These are phyloP conservation scores for Aspergillus latus DNA, from an alignment of 2,329 filamentous ascomycete genomes.

Conservation along the genomic window DNA sequence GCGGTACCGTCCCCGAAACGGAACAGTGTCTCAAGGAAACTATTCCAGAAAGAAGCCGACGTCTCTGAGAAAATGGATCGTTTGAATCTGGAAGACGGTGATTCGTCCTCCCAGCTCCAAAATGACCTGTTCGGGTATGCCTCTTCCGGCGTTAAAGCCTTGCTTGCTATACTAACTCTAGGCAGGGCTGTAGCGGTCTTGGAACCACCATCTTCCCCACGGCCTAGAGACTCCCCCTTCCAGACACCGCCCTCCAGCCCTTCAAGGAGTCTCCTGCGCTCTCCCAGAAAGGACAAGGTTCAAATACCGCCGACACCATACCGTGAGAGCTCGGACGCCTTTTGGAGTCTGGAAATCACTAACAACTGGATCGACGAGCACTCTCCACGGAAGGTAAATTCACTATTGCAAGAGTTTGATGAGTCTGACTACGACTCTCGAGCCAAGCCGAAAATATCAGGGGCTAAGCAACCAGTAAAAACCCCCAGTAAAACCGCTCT, in stretches of 20 bases:
- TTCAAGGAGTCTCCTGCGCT: constrained; percentile 43
- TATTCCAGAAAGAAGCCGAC: constrained; percentile 25
- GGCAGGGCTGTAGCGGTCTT: constrained; percentile 9
- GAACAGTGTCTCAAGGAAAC: constrained; percentile 18
- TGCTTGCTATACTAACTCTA: neutral
- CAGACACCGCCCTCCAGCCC: constrained; percentile 48
- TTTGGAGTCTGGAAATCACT: constrained; percentile 54
- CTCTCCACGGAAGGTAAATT: constrained; percentile 49
- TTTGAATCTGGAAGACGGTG: constrained; percentile 25
- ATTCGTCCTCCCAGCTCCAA: constrained; percentile 21
- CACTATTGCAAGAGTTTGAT: constrained; percentile 34
- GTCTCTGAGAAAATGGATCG: constrained; percentile 25
- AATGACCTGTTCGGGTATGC: constrained; percentile 23
- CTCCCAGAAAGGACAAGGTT: constrained; percentile 48
- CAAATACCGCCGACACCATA: constrained; percentile 52
- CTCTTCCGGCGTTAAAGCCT: neutral
- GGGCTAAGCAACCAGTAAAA: constrained; percentile 21
- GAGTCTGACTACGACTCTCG: constrained; percentile 35
- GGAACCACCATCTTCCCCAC: constrained; percentile 14
- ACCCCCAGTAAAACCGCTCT: constrained; percentile 38
- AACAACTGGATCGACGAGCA: constrained; percentile 57
- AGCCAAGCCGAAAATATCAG: constrained; percentile 11
- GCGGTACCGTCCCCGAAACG: constrained; percentile 17
- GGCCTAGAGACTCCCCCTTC: constrained; percentile 12
- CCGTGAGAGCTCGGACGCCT: constrained; percentile 52